Base-by-base conservation (phyloP, 2,329 filamentous ascomycete genomes). In the Hypoxylon sp. region DNA sequence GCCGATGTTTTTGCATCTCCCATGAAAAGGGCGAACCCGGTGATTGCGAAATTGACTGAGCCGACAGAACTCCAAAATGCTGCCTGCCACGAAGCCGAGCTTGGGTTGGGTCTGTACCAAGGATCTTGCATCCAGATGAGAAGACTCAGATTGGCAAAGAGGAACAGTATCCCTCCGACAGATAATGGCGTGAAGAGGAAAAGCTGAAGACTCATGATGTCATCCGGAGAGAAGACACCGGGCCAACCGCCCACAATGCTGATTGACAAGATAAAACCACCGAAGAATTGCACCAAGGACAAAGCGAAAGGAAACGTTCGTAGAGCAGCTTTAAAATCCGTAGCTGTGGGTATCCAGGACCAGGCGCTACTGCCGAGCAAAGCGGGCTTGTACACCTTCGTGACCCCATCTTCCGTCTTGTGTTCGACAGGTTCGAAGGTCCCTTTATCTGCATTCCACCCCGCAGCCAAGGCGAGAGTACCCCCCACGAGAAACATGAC, bases 61-160 rank as follows among this genome's bases (percentile, higher is more conserved):
- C 68, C 58, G 11, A 72, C 41, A 1, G 63, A 51, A 52, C 58
- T 67, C 65, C 60, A 72, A 46, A 71, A 71, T 14, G 60, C 48
- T 5, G 45, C 43, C 46, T 69, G 65, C 65, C 63, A 72, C 30
- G 41, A 36, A n/a, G 63, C 65, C 6, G 57, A 62, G 21, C n/a
- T n/a, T 7, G 49, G 32, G 30, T 66, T 65, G 19, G 70, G 68
- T 46, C 52, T 60, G 53, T 65, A 70, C 70, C 63, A 70, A 41
- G 11, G 52, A 25, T 64, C 57, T 53, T 70, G 65, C 14, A 49
- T 11, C 51, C 23, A 52, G 36, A 72, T 49, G 7, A 63, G 17
- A 43, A 71, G 60, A 38, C 30, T 38, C 23, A 63, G 10, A 52
- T 71, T 71, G 28, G 56, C 63, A 5, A 69, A 6, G 19, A 69